phyloP scores from a whole-genome alignment of 1,284 basidiomycete genomes.

The Lignosus rhinocerotis region DNA sequence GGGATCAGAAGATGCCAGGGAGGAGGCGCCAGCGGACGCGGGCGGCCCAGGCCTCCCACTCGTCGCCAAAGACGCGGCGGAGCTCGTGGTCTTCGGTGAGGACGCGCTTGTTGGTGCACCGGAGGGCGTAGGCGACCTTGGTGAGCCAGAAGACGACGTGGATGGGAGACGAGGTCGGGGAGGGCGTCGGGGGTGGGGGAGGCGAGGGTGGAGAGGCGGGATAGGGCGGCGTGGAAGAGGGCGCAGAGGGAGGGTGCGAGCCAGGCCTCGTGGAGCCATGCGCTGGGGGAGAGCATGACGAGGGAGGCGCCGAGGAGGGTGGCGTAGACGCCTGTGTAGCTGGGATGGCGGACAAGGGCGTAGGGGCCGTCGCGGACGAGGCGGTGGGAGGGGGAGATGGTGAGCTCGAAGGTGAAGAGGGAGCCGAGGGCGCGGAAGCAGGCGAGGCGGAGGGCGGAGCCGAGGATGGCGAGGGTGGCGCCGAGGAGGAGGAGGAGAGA shows the following conservation, averaged over 20 bases:
- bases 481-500: constrained; percentile 24
- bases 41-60: constrained; percentile 56
- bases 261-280: constrained; percentile 31
- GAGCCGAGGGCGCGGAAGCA: constrained; percentile 31
- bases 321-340: constrained; percentile 32
- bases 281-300: constrained; percentile 27
- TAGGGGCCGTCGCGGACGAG: constrained; percentile 33
- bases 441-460: constrained; percentile 25
- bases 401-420: constrained; percentile 34
- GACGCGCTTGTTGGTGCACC: constrained; percentile 29
- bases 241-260: constrained; percentile 5
- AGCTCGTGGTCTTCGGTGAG: constrained; percentile 53
- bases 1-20: constrained; percentile 41
- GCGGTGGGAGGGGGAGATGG: constrained; percentile 28
- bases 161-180: background rate
- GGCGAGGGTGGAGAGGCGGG: background rate
- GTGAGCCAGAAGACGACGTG: constrained; percentile 28
- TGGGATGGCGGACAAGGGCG: constrained; percentile 32
- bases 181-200: background rate
- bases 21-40: constrained; percentile 54
- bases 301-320: constrained; percentile 28
- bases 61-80: constrained; percentile 46
- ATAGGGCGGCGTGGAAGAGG: background rate
- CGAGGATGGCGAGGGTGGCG: constrained; percentile 18
- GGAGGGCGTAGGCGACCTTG: constrained; percentile 29